Evolutionary conservation across 352 stramenopile genomes (phyloP).

Genomic region (Phytophthora litchii): DNA sequence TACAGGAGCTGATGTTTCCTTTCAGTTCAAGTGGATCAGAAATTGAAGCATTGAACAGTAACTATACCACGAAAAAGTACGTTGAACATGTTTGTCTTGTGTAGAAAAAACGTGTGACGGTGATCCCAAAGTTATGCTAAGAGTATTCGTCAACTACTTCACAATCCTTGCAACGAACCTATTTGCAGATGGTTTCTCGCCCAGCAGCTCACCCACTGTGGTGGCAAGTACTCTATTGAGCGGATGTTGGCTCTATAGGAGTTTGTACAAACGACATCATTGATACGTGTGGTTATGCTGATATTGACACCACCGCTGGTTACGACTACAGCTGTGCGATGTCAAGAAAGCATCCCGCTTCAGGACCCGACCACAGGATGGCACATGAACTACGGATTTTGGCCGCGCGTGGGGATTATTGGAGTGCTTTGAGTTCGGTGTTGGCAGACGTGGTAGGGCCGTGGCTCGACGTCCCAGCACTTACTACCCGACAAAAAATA

Average conservation of each 20-base stretch:
- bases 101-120: too few relatives aligned
- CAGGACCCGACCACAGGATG: conserved; percentile 10
- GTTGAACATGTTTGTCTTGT: too few relatives aligned
- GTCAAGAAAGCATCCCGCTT: conserved; percentile 14
- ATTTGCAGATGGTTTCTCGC: too few relatives aligned
- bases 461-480: conserved; percentile 5
- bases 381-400: conserved; percentile 15
- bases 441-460: neutral
- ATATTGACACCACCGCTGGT: neutral
- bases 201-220: conserved; percentile 1
- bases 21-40: too few relatives aligned
- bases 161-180: too few relatives aligned
- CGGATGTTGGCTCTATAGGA: neutral
- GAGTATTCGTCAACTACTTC: too few relatives aligned
- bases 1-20: too few relatives aligned
- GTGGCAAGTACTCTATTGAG: conserved; percentile 4
- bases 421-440: neutral
- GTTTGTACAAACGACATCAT: neutral
- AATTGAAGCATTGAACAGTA: too few relatives aligned
- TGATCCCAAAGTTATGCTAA: too few relatives aligned
- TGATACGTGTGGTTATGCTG: neutral
- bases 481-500: neutral
- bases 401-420: neutral
- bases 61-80: too few relatives aligned
- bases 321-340: conserved; percentile 1